Evolutionary conservation across 2,329 filamentous ascomycete genomes (phyloP).

Genomic region (Tolypocladium inflatum): DNA sequence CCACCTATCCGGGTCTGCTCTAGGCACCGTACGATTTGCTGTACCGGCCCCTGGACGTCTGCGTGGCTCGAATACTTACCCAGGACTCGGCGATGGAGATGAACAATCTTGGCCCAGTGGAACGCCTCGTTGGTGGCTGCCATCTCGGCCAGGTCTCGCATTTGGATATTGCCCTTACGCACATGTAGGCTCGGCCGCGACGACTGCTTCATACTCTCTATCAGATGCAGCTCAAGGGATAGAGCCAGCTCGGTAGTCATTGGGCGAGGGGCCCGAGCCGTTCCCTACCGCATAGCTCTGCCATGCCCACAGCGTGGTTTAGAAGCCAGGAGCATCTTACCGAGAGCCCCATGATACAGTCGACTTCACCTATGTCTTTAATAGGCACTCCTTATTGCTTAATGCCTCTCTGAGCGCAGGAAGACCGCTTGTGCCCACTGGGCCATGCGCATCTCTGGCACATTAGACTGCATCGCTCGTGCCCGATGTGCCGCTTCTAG

Average conservation of each 20-base stretch:
- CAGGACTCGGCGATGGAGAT: constrained; percentile 65
- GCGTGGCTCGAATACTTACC: constrained; percentile 46
- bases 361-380: constrained; percentile 49
- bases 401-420: constrained; percentile 58
- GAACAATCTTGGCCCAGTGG: constrained; percentile 69
- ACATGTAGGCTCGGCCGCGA: constrained; percentile 36
- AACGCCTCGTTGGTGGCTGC: constrained; percentile 68
- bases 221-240: constrained; percentile 50
- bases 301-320: constrained; percentile 64
- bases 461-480: constrained; percentile 60
- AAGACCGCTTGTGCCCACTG: constrained; percentile 70
- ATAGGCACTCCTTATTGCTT: too few relatives aligned
- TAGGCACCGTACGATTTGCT: constrained; percentile 53
- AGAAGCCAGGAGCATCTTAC: constrained; percentile 64
- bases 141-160: constrained; percentile 52
- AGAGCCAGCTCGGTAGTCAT: constrained; percentile 37
- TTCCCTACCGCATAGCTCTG: constrained; percentile 56
- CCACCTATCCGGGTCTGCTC: constrained; percentile 54
- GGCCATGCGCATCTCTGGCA: constrained; percentile 70
- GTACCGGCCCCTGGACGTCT: constrained; percentile 54
- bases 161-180: constrained; percentile 37
- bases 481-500: constrained; percentile 65
- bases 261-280: constrained; percentile 51
- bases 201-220: constrained; percentile 39
- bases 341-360: constrained; percentile 61